Percentiles rank a stretch among this genome's conserved stretches.
phyloP scores from a whole-genome alignment of 192 early-diverging fungal species.

The Chytriomyces sp. region DNA sequence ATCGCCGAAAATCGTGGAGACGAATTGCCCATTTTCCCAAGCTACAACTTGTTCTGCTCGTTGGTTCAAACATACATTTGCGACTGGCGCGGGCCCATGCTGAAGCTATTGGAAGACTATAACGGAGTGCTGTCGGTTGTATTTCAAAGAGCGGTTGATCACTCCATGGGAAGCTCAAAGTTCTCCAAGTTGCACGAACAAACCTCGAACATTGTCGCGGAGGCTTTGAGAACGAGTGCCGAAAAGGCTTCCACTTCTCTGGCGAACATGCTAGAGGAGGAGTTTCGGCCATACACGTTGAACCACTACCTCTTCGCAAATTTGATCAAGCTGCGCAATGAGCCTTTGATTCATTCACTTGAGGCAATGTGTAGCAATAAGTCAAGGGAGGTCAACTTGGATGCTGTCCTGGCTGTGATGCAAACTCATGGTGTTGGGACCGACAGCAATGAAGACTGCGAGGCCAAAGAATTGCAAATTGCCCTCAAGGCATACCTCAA shows the following conservation, averaged over 20 bases:
- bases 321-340: conserved; percentile 6
- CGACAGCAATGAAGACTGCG: conserved; percentile 10
- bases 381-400: not conserved
- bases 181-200: not conserved
- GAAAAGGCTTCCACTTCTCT: not conserved
- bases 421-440: not conserved
- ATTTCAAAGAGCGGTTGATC: too few relatives aligned
- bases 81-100: not conserved
- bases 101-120: conserved; percentile 5
- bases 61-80: conserved; percentile 4
- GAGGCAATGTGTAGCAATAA: not conserved
- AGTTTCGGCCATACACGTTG: conserved; percentile 17
- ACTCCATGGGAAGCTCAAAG: too few relatives aligned
- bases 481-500: conserved; percentile 24
- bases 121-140: not conserved
- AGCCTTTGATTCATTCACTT: not conserved
- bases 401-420: conserved; percentile 1
- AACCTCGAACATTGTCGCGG: not conserved
- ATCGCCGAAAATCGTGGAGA: conserved; percentile 28
- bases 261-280: not conserved
- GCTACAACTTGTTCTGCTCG: conserved; percentile 21
- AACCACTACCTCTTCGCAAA: conserved; percentile 17
- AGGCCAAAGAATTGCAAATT: conserved; percentile 16
- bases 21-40: conserved; percentile 29
- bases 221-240: not conserved